A percentile compares a stretch with the other conserved stretches of the same genome.
Conservation (phyloP, 495 filamentous ascomycete genomes). For the Trypethelium eluteriae region DNA sequence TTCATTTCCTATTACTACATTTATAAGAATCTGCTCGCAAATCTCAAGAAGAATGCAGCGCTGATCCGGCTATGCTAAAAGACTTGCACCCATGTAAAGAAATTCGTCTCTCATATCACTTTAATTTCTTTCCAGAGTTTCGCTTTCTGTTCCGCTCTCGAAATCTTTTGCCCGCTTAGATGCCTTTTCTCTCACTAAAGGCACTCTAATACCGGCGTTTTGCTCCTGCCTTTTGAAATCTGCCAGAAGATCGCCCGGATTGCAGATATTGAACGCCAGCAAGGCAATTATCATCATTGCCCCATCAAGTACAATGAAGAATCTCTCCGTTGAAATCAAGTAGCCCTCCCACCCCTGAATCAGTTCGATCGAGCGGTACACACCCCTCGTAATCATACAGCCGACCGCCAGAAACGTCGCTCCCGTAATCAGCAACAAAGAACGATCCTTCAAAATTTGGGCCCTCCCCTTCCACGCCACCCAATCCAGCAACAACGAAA, state of each 20-base stretch:
- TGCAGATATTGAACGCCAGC: conserved; percentile 7
- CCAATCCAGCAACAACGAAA: conserved; percentile 9
- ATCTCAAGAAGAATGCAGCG: not conserved
- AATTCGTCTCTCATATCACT: not conserved
- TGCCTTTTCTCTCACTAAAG: not conserved
- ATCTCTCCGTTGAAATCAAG: not conserved
- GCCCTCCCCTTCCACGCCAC: conserved; percentile 7
- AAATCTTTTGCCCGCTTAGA: not conserved
- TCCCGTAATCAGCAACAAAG: not conserved
- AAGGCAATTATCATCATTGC: conserved; percentile 13
- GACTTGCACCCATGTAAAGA: not conserved
- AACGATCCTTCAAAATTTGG: not conserved
- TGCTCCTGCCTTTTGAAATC: not conserved
- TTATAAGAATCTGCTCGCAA: not conserved
- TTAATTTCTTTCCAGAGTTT: not conserved
- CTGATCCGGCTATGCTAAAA: too few species aligned
- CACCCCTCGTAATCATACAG: conserved; percentile 12
- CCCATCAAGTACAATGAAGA: conserved; percentile 6
- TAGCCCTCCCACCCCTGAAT: conserved; percentile 11
- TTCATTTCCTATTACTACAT: not conserved
- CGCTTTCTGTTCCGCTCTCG: not conserved
- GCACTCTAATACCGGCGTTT: not conserved
- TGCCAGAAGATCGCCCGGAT: conserved; percentile 4
- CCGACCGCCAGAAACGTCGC: conserved; percentile 1
- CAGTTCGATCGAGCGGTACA: conserved; percentile 12